Evolutionary conservation across 73 alveolate species (phyloP).

Genomic region (Tetrahymena thermophila): DNA sequence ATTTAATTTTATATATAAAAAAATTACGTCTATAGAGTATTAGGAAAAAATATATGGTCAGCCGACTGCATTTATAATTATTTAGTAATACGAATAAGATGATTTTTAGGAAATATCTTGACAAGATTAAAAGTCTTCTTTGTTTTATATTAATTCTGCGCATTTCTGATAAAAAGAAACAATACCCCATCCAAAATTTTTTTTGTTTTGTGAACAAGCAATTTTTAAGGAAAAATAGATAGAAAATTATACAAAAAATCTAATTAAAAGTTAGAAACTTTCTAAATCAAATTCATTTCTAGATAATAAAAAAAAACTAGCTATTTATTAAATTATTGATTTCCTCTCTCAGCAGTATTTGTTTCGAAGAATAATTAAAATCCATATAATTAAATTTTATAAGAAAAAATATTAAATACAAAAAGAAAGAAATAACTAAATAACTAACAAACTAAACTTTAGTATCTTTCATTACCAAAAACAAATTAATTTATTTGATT

Average conservation of each 20-base stretch:
- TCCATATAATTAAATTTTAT: neutral
- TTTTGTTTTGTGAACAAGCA: neutral
- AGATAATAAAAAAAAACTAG: neutral
- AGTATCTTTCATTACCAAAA: neutral
- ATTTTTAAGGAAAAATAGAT: neutral
- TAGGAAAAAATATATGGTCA: neutral
- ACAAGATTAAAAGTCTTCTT: neutral
- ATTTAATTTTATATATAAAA: too few relatives aligned
- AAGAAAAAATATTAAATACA: neutral
- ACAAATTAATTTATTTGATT: neutral
- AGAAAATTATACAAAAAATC: neutral
- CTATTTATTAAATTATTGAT: too few relatives aligned
- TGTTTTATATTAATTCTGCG: neutral
- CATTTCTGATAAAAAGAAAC: neutral
- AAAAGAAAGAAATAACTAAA: neutral
- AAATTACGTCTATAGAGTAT: neutral
- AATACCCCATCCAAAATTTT: neutral
- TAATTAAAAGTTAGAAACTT: neutral
- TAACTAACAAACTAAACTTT: neutral
- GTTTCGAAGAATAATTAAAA: neutral
- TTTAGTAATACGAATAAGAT: neutral
- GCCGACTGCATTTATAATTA: neutral
- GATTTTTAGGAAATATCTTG: neutral
- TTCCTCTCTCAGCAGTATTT: neutral
- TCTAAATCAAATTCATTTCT: neutral